Evolutionary conservation across 352 stramenopile species (phyloP), one percentile per base, ranked within the genome.

Genomic region (Stramenopiles sp.): DNA sequence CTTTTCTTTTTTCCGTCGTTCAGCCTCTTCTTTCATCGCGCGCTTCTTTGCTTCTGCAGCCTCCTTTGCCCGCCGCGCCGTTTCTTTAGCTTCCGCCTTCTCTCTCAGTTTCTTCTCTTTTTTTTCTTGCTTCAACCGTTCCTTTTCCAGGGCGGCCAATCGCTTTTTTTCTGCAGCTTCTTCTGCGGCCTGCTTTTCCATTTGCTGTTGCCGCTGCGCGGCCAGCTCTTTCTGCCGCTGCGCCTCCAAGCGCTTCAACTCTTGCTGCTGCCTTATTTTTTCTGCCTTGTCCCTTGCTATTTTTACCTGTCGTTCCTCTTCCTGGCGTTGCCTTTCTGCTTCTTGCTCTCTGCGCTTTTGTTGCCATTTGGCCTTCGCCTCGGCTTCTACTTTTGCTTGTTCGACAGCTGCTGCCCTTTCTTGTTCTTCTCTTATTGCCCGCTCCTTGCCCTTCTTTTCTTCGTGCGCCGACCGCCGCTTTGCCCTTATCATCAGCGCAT

Each of bases 311-410:
- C 35, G 4, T 71, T 71, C 2, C 6, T 71, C 53, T 71, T 71
- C 35, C 53, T 6, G 12, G 4, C 6, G 2, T 6, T 6, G 33
- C 53, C 35, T 71, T 71, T 71, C 6, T 2, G 12, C 35, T 2
- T 25, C 63, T 12, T 77, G 31, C 73, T 73, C 33, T n/a, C 43
- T 37, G 34, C 18, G 30, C 75, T 76, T 73, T 37, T 49, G 0
- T 32, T 78, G 73, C 12, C 49, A 63, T 25, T 80, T 80, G 30
- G 76, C 79, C n/a, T 81, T 81, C 6, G 48, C 76, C 1, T 71
- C 6, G 2, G 53, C 53, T 6, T 6, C 35, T 71, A 71, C 35
- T 6, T 31, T 33, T 33, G 33, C 35, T 71, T 6, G 53, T 71
- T 71, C 12, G 2, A 2, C 53, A 71, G 2, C 12, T 71, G 33